These are phyloP conservation scores for Neofusicoccum cordaticola DNA, from an alignment of 2,329 filamentous ascomycete species.

Conservation along the genomic window DNA sequence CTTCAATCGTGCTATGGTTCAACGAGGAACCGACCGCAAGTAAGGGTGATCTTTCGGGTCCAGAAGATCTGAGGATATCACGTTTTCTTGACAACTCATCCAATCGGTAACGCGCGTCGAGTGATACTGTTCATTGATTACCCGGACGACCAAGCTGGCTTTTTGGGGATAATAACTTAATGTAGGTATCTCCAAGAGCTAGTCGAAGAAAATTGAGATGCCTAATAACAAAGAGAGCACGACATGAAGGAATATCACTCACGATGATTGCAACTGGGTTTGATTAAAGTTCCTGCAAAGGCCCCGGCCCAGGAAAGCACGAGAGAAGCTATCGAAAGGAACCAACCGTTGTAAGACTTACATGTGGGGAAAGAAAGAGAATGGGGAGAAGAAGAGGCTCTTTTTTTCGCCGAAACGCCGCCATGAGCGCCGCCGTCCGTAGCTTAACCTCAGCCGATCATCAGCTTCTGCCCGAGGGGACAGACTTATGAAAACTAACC, in stretches of 20 bases:
- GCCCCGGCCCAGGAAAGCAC: not conserved
- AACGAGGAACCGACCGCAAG: too few species aligned
- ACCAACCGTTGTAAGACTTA: slow-evolving; percentile 18
- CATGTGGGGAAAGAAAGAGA: slow-evolving; percentile 13
- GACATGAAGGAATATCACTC: not conserved
- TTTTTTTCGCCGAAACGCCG: slow-evolving; percentile 5
- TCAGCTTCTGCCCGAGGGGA: slow-evolving; percentile 12
- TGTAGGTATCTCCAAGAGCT: too few species aligned
- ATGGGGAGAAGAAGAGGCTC: not conserved
- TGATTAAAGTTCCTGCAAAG: not conserved
- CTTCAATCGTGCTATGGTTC: too few species aligned
- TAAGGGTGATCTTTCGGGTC: too few species aligned
- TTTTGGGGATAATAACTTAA: too few species aligned
- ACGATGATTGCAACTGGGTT: not conserved
- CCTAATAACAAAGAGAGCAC: not conserved
- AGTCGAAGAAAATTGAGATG: too few species aligned
- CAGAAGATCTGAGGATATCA: too few species aligned
- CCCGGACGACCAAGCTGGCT: too few species aligned
- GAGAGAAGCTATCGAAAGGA: slow-evolving; percentile 2
- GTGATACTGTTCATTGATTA: too few species aligned
- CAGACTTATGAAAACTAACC: slow-evolving; percentile 11
- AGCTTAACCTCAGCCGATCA: slow-evolving; percentile 7
- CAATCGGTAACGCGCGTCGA: too few species aligned
- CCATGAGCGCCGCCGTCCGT: slow-evolving; percentile 3
- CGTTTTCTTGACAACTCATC: too few species aligned